Evolutionary conservation across 371 early-diverging fungal species (phyloP).

Genomic region (Nematocida displodere): DNA sequence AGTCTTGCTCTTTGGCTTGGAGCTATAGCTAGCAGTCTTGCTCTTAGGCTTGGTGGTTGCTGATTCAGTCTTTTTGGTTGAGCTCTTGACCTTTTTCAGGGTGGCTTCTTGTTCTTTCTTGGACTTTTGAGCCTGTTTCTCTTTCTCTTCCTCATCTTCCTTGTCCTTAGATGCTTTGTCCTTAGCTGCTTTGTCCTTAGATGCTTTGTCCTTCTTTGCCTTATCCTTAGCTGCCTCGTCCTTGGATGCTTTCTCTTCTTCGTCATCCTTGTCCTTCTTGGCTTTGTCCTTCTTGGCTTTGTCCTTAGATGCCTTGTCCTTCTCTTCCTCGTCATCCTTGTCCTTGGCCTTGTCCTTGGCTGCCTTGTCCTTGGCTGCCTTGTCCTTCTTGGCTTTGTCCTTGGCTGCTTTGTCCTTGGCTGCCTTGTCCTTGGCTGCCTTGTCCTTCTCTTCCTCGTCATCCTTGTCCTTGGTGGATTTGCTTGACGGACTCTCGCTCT

Average conservation of each 20-base stretch:
- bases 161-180: not conserved
- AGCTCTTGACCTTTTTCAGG: not conserved
- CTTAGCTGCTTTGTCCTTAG: not conserved
- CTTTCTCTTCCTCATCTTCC: not conserved
- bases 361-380: not conserved
- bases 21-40: too few relatives aligned
- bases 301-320: constrained; percentile 18
- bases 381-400: constrained; percentile 8
- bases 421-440: not conserved
- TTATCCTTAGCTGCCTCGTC: not conserved
- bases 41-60: too few relatives aligned
- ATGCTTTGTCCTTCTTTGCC: not conserved
- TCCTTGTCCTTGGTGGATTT: not conserved
- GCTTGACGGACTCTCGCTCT: too few relatives aligned
- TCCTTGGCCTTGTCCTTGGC: not conserved
- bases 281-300: constrained; percentile 18
- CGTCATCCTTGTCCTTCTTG: constrained; percentile 13
- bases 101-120: not conserved
- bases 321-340: constrained; percentile 6
- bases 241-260: constrained; percentile 29
- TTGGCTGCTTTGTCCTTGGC: not conserved
- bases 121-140: not conserved
- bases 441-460: not conserved
- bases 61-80: not conserved
- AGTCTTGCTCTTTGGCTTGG: too few relatives aligned